phyloP scores from a whole-genome alignment of 2,329 filamentous ascomycete genomes.

The Penicillium frequentans region DNA sequence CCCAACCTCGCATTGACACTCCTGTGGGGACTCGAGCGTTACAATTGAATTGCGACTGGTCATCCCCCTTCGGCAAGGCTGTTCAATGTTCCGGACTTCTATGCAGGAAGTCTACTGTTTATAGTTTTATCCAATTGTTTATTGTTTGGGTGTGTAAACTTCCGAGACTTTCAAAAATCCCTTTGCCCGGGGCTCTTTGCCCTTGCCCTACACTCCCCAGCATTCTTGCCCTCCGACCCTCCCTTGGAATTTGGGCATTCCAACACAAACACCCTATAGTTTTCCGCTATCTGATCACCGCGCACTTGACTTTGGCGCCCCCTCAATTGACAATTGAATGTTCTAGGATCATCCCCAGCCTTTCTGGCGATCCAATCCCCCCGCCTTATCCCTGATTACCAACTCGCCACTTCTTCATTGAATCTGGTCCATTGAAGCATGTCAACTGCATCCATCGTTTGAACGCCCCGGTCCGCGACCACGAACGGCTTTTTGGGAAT shows the following conservation, averaged over 20 bases:
- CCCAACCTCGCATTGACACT: slow-evolving; percentile 12
- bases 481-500: slow-evolving; percentile 13
- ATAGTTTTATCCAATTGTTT: slow-evolving; percentile 23
- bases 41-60: slow-evolving; percentile 15
- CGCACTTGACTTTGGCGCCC: slow-evolving; percentile 8
- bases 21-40: slow-evolving; percentile 2
- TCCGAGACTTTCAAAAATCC: background rate
- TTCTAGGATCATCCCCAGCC: slow-evolving; percentile 24
- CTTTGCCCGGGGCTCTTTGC: slow-evolving; percentile 2
- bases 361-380: slow-evolving; percentile 17
- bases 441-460: slow-evolving; percentile 28
- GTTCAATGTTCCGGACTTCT: slow-evolving; percentile 18
- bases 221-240: slow-evolving; percentile 27
- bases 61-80: slow-evolving; percentile 12
- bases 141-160: slow-evolving; percentile 18
- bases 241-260: slow-evolving; percentile 28
- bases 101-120: slow-evolving; percentile 21
- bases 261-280: slow-evolving; percentile 20
- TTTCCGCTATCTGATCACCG: slow-evolving; percentile 12
- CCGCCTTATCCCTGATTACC: slow-evolving; percentile 12
- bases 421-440: slow-evolving; percentile 23
- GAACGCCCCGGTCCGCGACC: slow-evolving; percentile 36
- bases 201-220: slow-evolving; percentile 21
- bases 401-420: slow-evolving; percentile 9
- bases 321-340: slow-evolving; percentile 24